Conservation (phyloP, 2,329 filamentous ascomycete species). For the Pleurostoma richardsiae region DNA sequence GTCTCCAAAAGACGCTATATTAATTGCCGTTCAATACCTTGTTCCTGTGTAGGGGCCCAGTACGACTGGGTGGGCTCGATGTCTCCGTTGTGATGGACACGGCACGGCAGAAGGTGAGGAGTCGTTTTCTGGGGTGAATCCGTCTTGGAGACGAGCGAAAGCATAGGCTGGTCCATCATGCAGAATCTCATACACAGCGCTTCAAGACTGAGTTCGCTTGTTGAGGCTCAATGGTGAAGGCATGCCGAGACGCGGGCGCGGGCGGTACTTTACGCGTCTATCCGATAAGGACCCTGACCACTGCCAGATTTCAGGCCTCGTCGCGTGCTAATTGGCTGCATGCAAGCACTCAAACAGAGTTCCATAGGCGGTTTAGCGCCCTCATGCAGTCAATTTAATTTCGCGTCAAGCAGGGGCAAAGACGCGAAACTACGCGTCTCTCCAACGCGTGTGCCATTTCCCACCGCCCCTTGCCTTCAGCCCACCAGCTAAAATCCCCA, state of each 20-base stretch:
- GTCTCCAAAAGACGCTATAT: neutral
- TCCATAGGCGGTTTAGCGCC: conserved; percentile 1
- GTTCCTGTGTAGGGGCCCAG: conserved; percentile 55
- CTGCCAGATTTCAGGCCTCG: too few species aligned
- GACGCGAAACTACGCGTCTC: conserved; percentile 14
- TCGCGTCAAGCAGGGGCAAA: neutral
- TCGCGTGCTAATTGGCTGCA: neutral
- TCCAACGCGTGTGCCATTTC: neutral
- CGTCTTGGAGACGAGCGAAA: conserved; percentile 26
- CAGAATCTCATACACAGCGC: too few species aligned
- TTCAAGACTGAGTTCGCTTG: too few species aligned
- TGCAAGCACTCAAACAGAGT: conserved; percentile 15
- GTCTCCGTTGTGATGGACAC: conserved; percentile 72
- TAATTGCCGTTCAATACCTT: conserved; percentile 8
- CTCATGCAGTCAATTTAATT: conserved; percentile 6
- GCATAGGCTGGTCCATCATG: conserved; percentile 36
- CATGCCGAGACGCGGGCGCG: too few species aligned
- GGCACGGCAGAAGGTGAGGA: conserved; percentile 74
- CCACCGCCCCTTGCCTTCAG: neutral
- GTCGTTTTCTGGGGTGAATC: conserved; percentile 32
- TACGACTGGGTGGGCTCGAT: conserved; percentile 60
- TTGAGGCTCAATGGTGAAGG: too few species aligned
- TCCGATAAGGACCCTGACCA: too few species aligned
- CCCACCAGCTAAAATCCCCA: neutral
- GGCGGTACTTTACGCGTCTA: too few species aligned